phyloP scores from a whole-genome alignment of 352 stramenopile genomes.

The Peronosclerospora sorghi region DNA sequence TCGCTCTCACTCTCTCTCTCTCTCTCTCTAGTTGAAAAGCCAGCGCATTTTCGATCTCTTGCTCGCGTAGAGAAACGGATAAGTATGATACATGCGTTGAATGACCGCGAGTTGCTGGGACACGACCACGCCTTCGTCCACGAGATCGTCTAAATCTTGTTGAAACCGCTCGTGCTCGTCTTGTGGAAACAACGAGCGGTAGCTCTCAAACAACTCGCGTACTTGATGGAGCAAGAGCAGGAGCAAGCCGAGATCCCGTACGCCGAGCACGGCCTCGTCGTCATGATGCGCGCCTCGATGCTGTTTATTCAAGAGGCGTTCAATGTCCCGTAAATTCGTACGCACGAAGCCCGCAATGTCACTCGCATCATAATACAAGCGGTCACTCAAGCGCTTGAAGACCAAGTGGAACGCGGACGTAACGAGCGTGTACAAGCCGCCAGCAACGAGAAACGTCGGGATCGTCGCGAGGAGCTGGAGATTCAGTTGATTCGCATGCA shows the following conservation, averaged over 20 bases:
- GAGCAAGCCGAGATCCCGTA: conserved; percentile 60
- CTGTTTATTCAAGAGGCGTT: conserved; percentile 78
- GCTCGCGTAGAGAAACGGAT: conserved; percentile 63
- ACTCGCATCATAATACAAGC: conserved; percentile 62
- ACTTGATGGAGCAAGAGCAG: conserved; percentile 67
- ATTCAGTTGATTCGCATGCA: conserved; percentile 83
- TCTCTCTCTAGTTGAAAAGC: conserved; percentile 49
- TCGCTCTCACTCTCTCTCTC: no score
- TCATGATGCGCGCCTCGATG: conserved; percentile 24
- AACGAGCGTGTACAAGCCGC: conserved; percentile 53
- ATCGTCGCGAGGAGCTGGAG: conserved; percentile 80
- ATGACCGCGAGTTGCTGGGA: conserved; percentile 78
- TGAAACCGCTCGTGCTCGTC: conserved; percentile 77
- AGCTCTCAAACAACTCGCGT: conserved; percentile 63
- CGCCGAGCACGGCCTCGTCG: conserved; percentile 33
- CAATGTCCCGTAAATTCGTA: conserved; percentile 75
- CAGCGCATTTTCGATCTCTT: conserved; percentile 34
- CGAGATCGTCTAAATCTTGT: conserved; percentile 72
- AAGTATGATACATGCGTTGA: conserved; percentile 80
- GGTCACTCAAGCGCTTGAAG: conserved; percentile 69
- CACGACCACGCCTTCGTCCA: conserved; percentile 62
- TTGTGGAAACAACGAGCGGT: conserved; percentile 58
- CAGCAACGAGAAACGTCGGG: conserved; percentile 70
- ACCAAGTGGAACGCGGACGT: conserved; percentile 52
- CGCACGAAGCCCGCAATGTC: conserved; percentile 68